Conservation (phyloP, 208 protist species). For the Leishmania braziliensis region DNA sequence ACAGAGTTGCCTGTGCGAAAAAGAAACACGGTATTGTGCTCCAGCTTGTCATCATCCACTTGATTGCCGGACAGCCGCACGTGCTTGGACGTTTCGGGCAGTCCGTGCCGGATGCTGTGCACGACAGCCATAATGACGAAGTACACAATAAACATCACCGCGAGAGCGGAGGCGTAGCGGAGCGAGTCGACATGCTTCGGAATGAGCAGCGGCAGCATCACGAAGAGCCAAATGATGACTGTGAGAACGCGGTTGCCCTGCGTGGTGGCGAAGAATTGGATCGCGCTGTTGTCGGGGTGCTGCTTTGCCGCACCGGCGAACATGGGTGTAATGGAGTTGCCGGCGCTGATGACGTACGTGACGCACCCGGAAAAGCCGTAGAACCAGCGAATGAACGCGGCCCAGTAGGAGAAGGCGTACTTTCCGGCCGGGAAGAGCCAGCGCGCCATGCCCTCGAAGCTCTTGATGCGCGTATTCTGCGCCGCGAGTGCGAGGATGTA, state of each 20-base stretch:
- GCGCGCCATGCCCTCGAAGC: slow-evolving; percentile 47
- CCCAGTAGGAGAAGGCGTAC: slow-evolving; percentile 42
- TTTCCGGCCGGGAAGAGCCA: slow-evolving; percentile 33
- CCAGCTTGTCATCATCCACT: slow-evolving; percentile 11
- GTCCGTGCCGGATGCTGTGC: slow-evolving; percentile 38
- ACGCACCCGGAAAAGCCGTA: slow-evolving; percentile 31
- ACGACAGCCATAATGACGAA: slow-evolving; percentile 49
- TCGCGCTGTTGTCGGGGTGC: slow-evolving; percentile 27
- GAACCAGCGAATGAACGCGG: slow-evolving; percentile 41
- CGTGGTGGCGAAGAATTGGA: slow-evolving; percentile 27
- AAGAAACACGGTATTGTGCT: slow-evolving; percentile 35
- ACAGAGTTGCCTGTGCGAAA: slow-evolving; percentile 54
- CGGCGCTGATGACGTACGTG: slow-evolving; percentile 44
- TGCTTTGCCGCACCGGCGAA: slow-evolving; percentile 15
- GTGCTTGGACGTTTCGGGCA: slow-evolving; percentile 26
- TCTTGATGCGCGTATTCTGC: slow-evolving; percentile 39
- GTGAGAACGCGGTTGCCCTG: slow-evolving; percentile 39
- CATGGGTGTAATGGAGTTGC: slow-evolving; percentile 38
- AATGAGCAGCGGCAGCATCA: slow-evolving; percentile 64
- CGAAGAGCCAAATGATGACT: slow-evolving; percentile 38
- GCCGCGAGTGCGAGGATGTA: slow-evolving; percentile 39
- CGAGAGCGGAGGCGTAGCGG: slow-evolving; percentile 54
- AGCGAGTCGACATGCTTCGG: slow-evolving; percentile 73
- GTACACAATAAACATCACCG: slow-evolving; percentile 53
- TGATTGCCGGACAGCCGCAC: slow-evolving; percentile 25